Base-by-base conservation (phyloP, 1,139 yeast species). In the Candida labiduridarum region DNA sequence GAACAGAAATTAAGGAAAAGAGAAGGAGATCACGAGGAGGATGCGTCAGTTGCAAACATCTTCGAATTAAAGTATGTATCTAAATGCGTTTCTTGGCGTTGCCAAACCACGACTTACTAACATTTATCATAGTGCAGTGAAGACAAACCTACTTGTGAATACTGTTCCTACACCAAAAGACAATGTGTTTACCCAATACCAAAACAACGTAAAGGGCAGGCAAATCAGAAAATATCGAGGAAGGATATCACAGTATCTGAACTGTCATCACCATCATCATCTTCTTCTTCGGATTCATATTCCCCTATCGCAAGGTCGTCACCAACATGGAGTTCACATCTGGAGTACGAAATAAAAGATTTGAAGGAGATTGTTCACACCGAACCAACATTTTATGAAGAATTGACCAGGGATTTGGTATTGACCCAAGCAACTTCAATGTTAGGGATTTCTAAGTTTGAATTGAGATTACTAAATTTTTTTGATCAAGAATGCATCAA, bases 91-190 rank as follows among this genome's bases (percentile, higher is more conserved):
- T 25, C 29, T 25, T 25, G 29, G 29, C 29, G 29, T 25, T 25
- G 10, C 9, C 29, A 25, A 9, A 4, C n/a, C 39, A 7, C 22
- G n/a, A 18, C 39, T 19, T 25, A 40, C 50, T 47, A 48, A 30
- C 15, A 19, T 16, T 16, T 16, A 11, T 14, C 30, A 10, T 25
- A 55, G 61, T 74, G 78, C 50, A 60, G 68, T 51, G 77, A 72
- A 49, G 64, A 52, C 2, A 62, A 60, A 49, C 79, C 79, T 2
- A 33, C 43, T 8, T 73, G 78, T 60, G 78, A 73, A 50, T 73
- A 73, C 54, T 72, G 78, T 51, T 45, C 43, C 4, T 69, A 69
- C 47, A 70, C 74, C n/a, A 53, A 54, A 15, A 55, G 75, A 35
- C 51, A 52, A 15, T 73, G 78, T 52, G 53, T 57, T 2, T 72